Base-by-base conservation (phyloP, 306 rosid species). In the Lotus japonicus region DNA sequence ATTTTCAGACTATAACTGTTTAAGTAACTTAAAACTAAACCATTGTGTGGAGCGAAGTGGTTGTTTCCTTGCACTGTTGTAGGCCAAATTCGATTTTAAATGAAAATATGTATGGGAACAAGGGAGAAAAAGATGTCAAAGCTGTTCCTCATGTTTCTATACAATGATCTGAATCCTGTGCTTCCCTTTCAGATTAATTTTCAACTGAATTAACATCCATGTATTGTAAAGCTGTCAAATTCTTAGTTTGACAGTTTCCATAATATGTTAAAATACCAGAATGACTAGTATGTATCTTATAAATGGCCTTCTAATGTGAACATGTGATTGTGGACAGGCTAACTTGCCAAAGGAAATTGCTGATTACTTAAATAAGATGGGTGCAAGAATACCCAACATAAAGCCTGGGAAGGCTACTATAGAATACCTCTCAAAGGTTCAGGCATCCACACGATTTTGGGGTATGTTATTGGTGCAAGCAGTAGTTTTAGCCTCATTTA, bases 331-430 rank as follows among this genome's bases (percentile, higher is more conserved):
- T 73, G 58, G 58, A 65, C 87, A 94, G 99, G 99, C 96, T 61
- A 94, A 94, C 89, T 75, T 94, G 92, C 99, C 97, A 18, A 90
- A 90, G 87, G 99, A 94, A 89, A 94, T 94, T 71, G 90, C 99
- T 38, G 97, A 94, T 84, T 94, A 94, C 81, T 82, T 94, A 67
- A 94, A 94, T 68, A 94, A 90, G 96, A 94, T 94, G 99, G 99
- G 96, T 76, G 97, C 99, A 4, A 84, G 97, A 84, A 88, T 94
- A 68, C 99, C 99, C 31, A 87, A 78, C 58, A 80, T 90, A 68
- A 94, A 94, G 80, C 97, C 99, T 51, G 99, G 99, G 70, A 94
- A 85, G 80, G 99, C 99, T 77, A 90, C 99, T 10, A 85, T 90
- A 62, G 96, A 90, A 64, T 94, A 94, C 83, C 96, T 94, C 39